phyloP scores from a whole-genome alignment of 306 rosid genomes.

The Calophaca sinica region DNA sequence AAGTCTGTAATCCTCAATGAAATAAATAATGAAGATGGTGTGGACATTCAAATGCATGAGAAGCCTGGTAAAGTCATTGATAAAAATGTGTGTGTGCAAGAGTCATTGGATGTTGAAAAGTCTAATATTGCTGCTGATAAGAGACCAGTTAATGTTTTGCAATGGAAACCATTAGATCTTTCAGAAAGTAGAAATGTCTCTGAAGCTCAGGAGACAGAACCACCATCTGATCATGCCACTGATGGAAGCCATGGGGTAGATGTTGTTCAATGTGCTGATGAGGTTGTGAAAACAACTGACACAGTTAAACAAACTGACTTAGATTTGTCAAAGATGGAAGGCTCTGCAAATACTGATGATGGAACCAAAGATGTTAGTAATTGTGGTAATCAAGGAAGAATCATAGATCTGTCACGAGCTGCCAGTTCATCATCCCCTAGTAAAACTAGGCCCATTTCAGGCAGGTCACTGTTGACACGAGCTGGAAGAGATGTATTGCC shows the following conservation, averaged over 20 bases:
- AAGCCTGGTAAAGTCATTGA: conserved; percentile 44
- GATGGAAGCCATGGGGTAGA: conserved; percentile 52
- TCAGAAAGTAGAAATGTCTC: conserved; percentile 44
- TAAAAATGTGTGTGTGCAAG: conserved; percentile 48
- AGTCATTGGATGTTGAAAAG: conserved; percentile 50
- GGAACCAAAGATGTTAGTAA: conserved; percentile 54
- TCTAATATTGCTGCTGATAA: conserved; percentile 42
- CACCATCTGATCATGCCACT: conserved; percentile 40
- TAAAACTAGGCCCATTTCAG: conserved; percentile 62
- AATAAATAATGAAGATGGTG: conserved; percentile 48
- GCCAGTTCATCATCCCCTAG: conserved; percentile 60
- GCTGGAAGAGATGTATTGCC: conserved; percentile 64
- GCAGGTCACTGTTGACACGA: conserved; percentile 57
- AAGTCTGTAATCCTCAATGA: conserved; percentile 45
- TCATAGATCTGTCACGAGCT: conserved; percentile 69
- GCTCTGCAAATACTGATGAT: conserved; percentile 60
- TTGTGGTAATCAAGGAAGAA: conserved; percentile 71
- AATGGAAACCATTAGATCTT: conserved; percentile 43
- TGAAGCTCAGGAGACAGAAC: conserved; percentile 48
- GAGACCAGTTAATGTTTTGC: conserved; percentile 41
- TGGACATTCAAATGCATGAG: conserved; percentile 50
- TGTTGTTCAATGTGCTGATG: conserved; percentile 52
- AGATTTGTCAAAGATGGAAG: conserved; percentile 55
- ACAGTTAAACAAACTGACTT: conserved; percentile 44
- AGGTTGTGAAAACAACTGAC: conserved; percentile 55